Evolutionary conservation across 257 asterid species (phyloP), one percentile per base, ranked within the genome.

Genomic region (Parsonsia alboflavescens): DNA sequence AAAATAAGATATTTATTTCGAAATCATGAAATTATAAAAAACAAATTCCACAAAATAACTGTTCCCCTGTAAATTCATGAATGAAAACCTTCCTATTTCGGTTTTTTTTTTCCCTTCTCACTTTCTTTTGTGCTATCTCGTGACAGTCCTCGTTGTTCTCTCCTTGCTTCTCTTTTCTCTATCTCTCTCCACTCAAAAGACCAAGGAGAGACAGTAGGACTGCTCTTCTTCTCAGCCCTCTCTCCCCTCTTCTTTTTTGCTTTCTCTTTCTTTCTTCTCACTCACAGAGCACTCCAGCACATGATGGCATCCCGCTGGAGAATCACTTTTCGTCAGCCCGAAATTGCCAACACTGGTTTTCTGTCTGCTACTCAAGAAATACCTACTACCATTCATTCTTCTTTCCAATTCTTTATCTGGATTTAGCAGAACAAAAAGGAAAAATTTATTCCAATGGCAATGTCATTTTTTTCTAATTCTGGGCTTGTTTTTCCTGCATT

Each of bases 231-330:
- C 58, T 52, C 17, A 7, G 39, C 39, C 39, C 39, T 33, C 19
- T 52, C 12, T 26, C 33, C 0, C 45, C 33, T 68, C 17, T 48
- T 2, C 13, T 21, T 22, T 17, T 21, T 57, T 45, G n/a, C 19
- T 42, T 26, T 3, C 48, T 15, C 48, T 33, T 64, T 74, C 52
- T 41, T 10, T 6, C 61, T 48, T 58, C 76, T 42, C 52, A 26
- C 45, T 46, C 39, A 26, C 70, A 57, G 15, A 50, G 68, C 61
- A 19, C 54, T 62, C 42, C 75, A 2, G 52, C 70, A 53, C 71
- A 49, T 78, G 66, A 78, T 78, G 81, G 75, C 81, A 78, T 73
- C 74, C 73, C 30, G 33, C 81, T 57, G 70, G 46, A 72, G 77
- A 33, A 39, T 77, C 68, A 61, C 76, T 76, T 70, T 76, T 61